Evolutionary conservation across 2,329 filamentous ascomycete species (phyloP).

Genomic region (Blastomyces gilchristii): DNA sequence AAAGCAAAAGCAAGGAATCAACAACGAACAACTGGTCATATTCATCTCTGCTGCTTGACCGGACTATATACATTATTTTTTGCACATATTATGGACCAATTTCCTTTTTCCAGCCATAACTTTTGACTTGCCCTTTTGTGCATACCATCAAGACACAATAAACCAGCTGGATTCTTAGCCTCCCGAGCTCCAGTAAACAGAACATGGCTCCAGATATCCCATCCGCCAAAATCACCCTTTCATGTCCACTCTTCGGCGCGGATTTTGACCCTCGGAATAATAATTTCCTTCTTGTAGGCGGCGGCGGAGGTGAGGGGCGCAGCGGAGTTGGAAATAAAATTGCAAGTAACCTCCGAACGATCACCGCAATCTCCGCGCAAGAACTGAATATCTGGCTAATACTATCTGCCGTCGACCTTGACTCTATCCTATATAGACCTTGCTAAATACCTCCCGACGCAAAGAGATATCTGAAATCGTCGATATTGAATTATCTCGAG

Average conservation of each 20-base stretch:
- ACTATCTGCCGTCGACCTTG: not conserved
- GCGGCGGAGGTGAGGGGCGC: slow-evolving; percentile 72
- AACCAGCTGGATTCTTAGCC: not conserved
- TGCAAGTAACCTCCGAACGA: slow-evolving; percentile 39
- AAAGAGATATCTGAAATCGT: slow-evolving; percentile 54
- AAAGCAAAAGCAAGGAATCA: not conserved
- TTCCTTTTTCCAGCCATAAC: not conserved
- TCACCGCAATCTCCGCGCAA: not conserved
- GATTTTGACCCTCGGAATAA: slow-evolving; percentile 78
- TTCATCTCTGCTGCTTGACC: not conserved
- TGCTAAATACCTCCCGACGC: slow-evolving; percentile 60
- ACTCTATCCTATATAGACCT: slow-evolving; percentile 41
- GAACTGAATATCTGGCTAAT: slow-evolving; percentile 8
- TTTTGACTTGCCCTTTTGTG: not conserved
- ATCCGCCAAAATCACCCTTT: slow-evolving; percentile 55
- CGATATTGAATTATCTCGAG: slow-evolving; percentile 66
- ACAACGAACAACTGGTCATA: not conserved
- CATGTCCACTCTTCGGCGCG: slow-evolving; percentile 76
- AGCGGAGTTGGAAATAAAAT: slow-evolving; percentile 83
- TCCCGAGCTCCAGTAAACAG: slow-evolving; percentile 2
- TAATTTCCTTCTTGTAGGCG: slow-evolving; percentile 67
- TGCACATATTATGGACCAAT: slow-evolving; percentile 1
- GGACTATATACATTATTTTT: not conserved
- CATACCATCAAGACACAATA: not conserved
- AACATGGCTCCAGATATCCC: slow-evolving; percentile 32